Evolutionary conservation across 2,329 filamentous ascomycete species (phyloP), one percentile per base, ranked within the genome.

Genomic region (Pezicula carpinea): DNA sequence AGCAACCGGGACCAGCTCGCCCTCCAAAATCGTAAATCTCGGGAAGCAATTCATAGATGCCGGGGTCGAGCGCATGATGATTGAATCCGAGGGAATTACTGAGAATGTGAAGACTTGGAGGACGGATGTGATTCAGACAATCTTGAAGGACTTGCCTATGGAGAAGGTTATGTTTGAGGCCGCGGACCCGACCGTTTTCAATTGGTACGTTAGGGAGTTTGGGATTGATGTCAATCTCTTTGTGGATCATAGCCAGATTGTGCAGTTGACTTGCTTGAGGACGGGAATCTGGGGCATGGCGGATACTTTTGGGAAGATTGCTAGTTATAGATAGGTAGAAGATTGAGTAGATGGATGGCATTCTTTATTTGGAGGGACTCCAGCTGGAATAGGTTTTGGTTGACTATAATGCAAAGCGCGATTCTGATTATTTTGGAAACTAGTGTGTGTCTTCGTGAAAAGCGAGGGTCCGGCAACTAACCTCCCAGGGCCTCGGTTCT

Each of bases 111-210:
- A 62, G 43, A 66, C 60, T 7, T 79, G 77, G 77, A 64, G 74
- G 47, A 79, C 74, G 3, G 76, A 79, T 53, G 74, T 79, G 3
- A 75, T 79, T 14, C 73, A 74, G 34, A 59, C 61, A 22, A 76
- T 79, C 36, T 64, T 79, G 61, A 69, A 70, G 44, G 74, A 77
- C 40, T 47, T 79, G 17, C 73, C 74, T 0, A 51, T 63, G 10
- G 75, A 79, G 50, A 72, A 69, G 17, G 72, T 79, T 47, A 80
- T 80, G 76, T 79, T 80, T 54, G 75, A 80, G 59, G 75, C 75
- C 5, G 76, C 75, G 1, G 75, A 80, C 40, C 75, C 74, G 0
- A 66, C 69, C 21, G 75, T 78, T 4, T 79, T 76, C 48, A 78
- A 76, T 49, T 79, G 73, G 74, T 79, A 76, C 53, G 67, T 79